Evolutionary conservation across 495 filamentous ascomycete genomes (phyloP).

Genomic region (Trypethelium eluteriae): DNA sequence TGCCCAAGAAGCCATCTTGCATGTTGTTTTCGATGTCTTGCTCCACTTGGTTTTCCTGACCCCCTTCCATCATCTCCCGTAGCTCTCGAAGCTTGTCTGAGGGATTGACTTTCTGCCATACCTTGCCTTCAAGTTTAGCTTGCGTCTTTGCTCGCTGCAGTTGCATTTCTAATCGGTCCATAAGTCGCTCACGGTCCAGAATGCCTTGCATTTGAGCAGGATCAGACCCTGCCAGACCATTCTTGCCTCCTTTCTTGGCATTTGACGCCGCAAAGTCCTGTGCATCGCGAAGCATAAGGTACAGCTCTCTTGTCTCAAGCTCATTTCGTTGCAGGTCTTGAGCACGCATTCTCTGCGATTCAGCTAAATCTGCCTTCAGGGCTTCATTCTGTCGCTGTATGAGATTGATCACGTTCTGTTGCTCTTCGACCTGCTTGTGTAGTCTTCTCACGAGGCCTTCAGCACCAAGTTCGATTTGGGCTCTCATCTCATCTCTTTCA

Average conservation of each 20-base stretch:
- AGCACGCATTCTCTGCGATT: constrained; percentile 74
- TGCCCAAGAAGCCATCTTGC: constrained; percentile 25
- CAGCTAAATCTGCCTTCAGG: constrained; percentile 80
- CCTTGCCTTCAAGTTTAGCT: constrained; percentile 91
- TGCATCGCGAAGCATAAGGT: constrained; percentile 96
- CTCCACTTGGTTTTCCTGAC: constrained; percentile 36
- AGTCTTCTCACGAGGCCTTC: constrained; percentile 90
- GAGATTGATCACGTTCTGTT: constrained; percentile 79
- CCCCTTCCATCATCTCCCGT: constrained; percentile 86
- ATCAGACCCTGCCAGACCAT: constrained; percentile 37
- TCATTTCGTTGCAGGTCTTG: constrained; percentile 94
- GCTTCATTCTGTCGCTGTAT: constrained; percentile 77
- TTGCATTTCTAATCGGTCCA: constrained; percentile 87
- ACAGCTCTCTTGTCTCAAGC: constrained; percentile 89
- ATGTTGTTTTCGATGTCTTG: constrained; percentile 36
- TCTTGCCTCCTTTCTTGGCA: constrained; percentile 53
- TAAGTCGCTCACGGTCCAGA: constrained; percentile 80
- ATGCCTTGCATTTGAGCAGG: constrained; percentile 84
- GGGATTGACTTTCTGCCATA: constrained; percentile 75
- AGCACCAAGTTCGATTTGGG: constrained; percentile 86
- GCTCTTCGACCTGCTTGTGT: constrained; percentile 88
- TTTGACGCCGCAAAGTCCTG: constrained; percentile 76
- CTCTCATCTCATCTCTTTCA: constrained; percentile 91
- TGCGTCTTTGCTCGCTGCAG: constrained; percentile 96
- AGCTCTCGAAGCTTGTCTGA: constrained; percentile 88